phyloP scores from a whole-genome alignment of 2,329 filamentous ascomycete genomes.

The Dryadomyces quercus-mongolicae region DNA sequence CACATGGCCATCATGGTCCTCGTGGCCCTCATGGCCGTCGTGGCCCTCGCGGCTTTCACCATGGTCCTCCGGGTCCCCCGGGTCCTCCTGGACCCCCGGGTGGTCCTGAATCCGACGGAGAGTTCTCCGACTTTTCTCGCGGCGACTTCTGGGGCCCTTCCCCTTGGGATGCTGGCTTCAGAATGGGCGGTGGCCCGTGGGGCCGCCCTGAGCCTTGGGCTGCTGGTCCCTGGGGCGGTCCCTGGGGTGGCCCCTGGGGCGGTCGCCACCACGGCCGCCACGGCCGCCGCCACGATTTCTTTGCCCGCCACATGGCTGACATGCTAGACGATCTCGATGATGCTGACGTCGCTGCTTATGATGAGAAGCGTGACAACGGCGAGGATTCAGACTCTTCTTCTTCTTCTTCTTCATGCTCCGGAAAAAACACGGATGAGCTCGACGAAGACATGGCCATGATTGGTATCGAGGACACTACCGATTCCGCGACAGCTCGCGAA shows the following conservation, averaged over 20 bases:
- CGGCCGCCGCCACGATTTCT: not conserved
- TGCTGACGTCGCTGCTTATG: not conserved
- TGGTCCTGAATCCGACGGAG: not conserved
- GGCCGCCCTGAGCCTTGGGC: slow-evolving; percentile 2
- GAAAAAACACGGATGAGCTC: not conserved
- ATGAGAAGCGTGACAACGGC: not conserved
- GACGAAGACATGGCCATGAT: not conserved
- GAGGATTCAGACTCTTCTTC: not conserved
- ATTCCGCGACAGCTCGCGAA: slow-evolving; percentile 7
- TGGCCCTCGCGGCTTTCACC: not conserved
- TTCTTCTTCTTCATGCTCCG: slow-evolving; percentile 3
- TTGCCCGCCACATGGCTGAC: not conserved
- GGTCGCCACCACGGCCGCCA: not conserved
- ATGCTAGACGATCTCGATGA: not conserved
- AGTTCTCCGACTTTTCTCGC: not conserved
- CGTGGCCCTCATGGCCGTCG: slow-evolving; percentile 1
- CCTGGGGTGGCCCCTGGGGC: slow-evolving; percentile 4
- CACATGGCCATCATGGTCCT: not conserved
- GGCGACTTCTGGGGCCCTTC: not conserved
- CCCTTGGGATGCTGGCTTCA: not conserved
- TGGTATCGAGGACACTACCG: slow-evolving; percentile 9
- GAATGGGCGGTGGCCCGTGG: slow-evolving; percentile 6
- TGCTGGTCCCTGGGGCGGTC: not conserved
- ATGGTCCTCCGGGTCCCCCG: too few species aligned
- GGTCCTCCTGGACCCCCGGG: not conserved